Evolutionary conservation across 306 rosid genomes (phyloP).

Genomic region (Alnus rubra): DNA sequence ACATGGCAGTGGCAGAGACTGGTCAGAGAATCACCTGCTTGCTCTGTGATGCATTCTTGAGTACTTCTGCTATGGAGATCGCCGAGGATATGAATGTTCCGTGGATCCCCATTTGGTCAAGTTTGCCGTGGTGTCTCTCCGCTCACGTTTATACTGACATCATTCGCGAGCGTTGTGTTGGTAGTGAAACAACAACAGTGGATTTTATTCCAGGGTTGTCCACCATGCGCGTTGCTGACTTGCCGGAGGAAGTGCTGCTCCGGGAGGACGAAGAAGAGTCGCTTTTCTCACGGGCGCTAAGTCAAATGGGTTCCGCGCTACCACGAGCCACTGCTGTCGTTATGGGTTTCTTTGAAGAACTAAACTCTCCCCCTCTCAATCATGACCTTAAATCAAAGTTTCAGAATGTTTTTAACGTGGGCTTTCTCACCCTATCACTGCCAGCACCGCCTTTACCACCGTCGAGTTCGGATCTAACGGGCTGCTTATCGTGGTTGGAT

Average conservation of each 20-base stretch:
- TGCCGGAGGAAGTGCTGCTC: slow-evolving; percentile 25
- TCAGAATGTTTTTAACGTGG: slow-evolving; percentile 12
- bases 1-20: slow-evolving; percentile 19
- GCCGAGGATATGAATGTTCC: slow-evolving; percentile 43
- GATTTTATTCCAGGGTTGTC: slow-evolving; percentile 50
- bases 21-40: slow-evolving; percentile 34
- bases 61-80: slow-evolving; percentile 4
- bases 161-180: slow-evolving; percentile 15
- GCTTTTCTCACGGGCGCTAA: slow-evolving; percentile 25
- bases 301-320: slow-evolving; percentile 29
- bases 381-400: slow-evolving; percentile 16
- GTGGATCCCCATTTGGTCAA: slow-evolving; percentile 49
- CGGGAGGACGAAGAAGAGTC: slow-evolving; percentile 11
- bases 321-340: slow-evolving; percentile 42
- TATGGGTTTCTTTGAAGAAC: slow-evolving; percentile 31
- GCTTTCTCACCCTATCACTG: slow-evolving; percentile 10
- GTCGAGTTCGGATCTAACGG: slow-evolving; percentile 16
- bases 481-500: slow-evolving; percentile 34
- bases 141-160: slow-evolving; percentile 35
- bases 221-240: slow-evolving; percentile 31
- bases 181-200: slow-evolving; percentile 7
- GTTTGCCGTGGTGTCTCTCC: slow-evolving; percentile 29
- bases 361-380: background rate
- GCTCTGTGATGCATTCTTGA: slow-evolving; percentile 38
- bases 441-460: slow-evolving; percentile 14